Conservation (phyloP, 352 stramenopile genomes). For the Sclerospora graminicola region DNA sequence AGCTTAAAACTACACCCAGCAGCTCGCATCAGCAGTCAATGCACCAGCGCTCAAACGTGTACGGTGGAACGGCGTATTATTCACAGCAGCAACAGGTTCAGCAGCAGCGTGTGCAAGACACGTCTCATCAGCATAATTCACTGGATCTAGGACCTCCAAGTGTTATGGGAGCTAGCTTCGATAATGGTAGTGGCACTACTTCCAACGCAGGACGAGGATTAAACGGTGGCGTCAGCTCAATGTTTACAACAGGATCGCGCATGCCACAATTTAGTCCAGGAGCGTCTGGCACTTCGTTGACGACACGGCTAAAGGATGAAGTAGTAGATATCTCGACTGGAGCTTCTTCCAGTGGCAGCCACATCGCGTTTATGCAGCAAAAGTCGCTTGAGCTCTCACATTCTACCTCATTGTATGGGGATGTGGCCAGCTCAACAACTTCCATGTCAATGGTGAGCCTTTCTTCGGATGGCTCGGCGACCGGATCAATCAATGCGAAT, state of each 20-base stretch:
- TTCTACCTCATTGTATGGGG: constrained; percentile 20
- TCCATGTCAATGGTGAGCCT: constrained; percentile 25
- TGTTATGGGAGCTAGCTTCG: constrained; percentile 16
- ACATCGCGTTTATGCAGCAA: constrained; percentile 25
- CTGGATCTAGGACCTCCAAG: constrained; percentile 20
- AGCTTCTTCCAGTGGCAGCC: constrained; percentile 13
- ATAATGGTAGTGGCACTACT: constrained; percentile 13
- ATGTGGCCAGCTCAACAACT: constrained; percentile 21
- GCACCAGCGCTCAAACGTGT: constrained; percentile 25
- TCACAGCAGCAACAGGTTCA: constrained; percentile 14
- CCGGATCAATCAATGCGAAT: constrained; percentile 15
- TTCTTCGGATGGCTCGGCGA: constrained; percentile 17
- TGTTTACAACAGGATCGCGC: constrained; percentile 18
- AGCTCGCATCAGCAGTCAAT: constrained; percentile 29
- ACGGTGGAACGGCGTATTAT: constrained; percentile 16
- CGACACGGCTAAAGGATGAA: constrained; percentile 25
- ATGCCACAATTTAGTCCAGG: constrained; percentile 25
- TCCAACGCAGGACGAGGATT: constrained; percentile 17
- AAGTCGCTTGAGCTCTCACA: constrained; percentile 21
- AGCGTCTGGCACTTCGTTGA: constrained; percentile 11
- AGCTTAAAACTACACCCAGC: constrained; percentile 26
- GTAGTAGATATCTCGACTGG: constrained; percentile 21
- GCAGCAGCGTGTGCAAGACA: constrained; percentile 18
- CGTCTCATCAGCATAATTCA: constrained; percentile 14
- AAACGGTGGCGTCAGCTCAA: constrained; percentile 12